These are phyloP conservation scores for Leccinum variabile DNA, from an alignment of 1,284 basidiomycete genomes.

Conservation along the genomic window DNA sequence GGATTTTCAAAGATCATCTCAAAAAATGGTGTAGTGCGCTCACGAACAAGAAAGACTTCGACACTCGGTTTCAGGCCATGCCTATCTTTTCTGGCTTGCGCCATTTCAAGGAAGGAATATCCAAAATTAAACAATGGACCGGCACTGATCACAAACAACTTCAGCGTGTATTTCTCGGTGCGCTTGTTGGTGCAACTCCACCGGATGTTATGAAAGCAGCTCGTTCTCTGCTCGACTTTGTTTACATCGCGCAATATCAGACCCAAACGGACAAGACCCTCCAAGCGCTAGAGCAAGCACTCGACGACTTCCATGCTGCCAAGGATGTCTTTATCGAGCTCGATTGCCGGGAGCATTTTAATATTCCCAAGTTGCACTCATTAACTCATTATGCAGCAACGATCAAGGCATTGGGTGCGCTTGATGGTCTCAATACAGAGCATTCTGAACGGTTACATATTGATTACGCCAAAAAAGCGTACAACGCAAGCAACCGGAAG, in stretches of 20 bases:
- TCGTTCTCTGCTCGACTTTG: not conserved
- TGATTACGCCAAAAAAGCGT: conserved; percentile 21
- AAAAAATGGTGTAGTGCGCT: not conserved
- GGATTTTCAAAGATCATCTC: conserved; percentile 8
- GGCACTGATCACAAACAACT: conserved; percentile 2
- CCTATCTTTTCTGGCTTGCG: not conserved
- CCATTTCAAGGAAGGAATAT: not conserved
- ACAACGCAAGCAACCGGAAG: conserved; percentile 9
- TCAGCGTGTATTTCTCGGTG: not conserved
- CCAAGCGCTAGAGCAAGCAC: not conserved
- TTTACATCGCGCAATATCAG: conserved; percentile 1
- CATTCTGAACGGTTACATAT: conserved; percentile 20
- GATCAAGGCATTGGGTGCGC: conserved; percentile 8
- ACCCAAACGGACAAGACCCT: not conserved
- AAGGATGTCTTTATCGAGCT: conserved; percentile 3
- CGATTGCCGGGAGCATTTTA: not conserved
- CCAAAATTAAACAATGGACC: not conserved
- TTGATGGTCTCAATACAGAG: conserved; percentile 19
- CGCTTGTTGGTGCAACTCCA: not conserved
- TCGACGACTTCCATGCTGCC: not conserved
- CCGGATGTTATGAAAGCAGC: not conserved
- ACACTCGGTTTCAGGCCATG: not conserved
- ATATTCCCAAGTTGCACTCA: conserved; percentile 11
- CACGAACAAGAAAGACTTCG: not conserved
- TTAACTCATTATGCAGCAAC: conserved; percentile 14